Conservation (phyloP, 2,329 filamentous ascomycete species). For the Claviceps digitariae region DNA sequence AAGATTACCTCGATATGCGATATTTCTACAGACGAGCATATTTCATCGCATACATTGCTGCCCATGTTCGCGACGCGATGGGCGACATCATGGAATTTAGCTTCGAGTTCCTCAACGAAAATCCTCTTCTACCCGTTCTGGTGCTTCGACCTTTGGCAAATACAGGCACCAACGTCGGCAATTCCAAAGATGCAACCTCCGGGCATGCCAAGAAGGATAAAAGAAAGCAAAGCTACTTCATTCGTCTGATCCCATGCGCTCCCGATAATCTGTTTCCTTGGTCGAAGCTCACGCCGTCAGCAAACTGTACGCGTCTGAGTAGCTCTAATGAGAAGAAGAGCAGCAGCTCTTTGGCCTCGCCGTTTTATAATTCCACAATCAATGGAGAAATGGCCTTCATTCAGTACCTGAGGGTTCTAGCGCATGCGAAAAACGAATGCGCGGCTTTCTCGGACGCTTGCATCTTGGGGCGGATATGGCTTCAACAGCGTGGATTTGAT, state of each 20-base stretch:
- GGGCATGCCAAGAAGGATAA: constrained; percentile 14
- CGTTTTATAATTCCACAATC: constrained; percentile 81
- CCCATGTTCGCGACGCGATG: constrained; percentile 48
- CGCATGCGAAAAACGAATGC: constrained; percentile 55
- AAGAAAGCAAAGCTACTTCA: constrained; percentile 30
- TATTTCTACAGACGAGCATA: constrained; percentile 94
- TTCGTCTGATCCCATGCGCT: constrained; percentile 67
- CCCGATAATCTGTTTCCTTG: constrained; percentile 55
- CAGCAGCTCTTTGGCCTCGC: constrained; percentile 39
- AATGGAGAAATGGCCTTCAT: constrained; percentile 64
- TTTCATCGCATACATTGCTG: constrained; percentile 72
- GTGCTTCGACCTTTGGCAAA: constrained; percentile 24
- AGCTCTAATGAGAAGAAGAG: constrained; percentile 30
- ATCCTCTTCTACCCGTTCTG: constrained; percentile 60
- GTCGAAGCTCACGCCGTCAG: constrained; percentile 55
- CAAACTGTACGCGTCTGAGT: constrained; percentile 54
- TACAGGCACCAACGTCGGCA: constrained; percentile 8
- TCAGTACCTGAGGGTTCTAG: constrained; percentile 61
- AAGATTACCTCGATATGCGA: constrained; percentile 83
- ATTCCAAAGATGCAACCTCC: constrained; percentile 6
- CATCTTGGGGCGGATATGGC: constrained; percentile 75
- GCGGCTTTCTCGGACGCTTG: constrained; percentile 70
- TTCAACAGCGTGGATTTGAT: constrained; percentile 73
- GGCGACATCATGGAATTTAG: constrained; percentile 39
- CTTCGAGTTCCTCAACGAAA: constrained; percentile 58